Evolutionary conservation across 805 yeast species (phyloP), one percentile per base, ranked within the genome.

Genomic region (Ogataea methylovora): DNA sequence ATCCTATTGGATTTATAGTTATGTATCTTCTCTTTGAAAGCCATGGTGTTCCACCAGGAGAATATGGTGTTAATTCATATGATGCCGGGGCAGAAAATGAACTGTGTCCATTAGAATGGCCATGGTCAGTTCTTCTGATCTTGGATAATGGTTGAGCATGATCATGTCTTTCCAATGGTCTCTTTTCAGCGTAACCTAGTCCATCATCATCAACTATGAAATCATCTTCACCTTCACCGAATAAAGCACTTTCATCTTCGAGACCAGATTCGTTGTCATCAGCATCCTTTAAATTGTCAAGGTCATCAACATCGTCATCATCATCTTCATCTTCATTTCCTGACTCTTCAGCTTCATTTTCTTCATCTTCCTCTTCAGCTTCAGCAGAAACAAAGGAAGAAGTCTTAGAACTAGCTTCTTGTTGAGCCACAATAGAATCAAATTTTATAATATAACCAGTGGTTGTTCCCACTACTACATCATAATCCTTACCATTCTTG

Each of bases 31-130:
- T 72, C 34, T 76, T 65, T 33, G 62, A 60, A 22, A 58, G 57
- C 81, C 88, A 87, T 0, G 95, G 95, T 0, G 97, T 90, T 6
- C 82, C 73, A 2, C 97, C 97, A 1, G 85, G 83, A 3, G 94
- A 85, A 45, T 77, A 81, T 1, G 96, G 88, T 30, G 60, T 63
- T 20, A 76, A 48, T 8, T 60, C 62, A 32, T 60, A 62, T 26
- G 33, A 40, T 4, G 45, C 36, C 29, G 32, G 9, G 12, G 33
- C 12, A n/a, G 26, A 8, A 5, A 12, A 5, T 24, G 26, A 24
- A 13, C 8, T 8, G 18, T 13, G 28, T 14, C 6, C 7, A 8
- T 25, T 13, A 11, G 18, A 4, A 7, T n/a, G 15, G 6, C 17
- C 17, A 25, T 25, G 28, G 5, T 8, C 18, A 13, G 17, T 5